Percentiles rank a stretch among this genome's conserved stretches.
phyloP scores from a whole-genome alignment of 371 early-diverging fungal species.

The Umbelopsis sp. region DNA sequence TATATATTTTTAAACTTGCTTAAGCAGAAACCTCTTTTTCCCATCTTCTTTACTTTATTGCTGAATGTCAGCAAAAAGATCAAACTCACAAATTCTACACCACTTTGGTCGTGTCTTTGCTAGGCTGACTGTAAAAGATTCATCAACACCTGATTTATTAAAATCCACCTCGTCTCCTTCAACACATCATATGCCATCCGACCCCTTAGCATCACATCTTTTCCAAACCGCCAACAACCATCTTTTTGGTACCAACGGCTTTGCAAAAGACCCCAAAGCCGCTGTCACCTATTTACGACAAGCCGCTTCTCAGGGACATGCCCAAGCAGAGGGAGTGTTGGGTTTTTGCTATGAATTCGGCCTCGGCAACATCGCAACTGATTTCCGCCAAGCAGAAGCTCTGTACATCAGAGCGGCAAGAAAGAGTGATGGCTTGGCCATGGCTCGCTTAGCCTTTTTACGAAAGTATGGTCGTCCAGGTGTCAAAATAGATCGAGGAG shows the following conservation, averaged over 20 bases:
- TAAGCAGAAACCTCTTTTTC: neutral
- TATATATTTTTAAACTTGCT: slow-evolving; percentile 28
- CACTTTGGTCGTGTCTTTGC: slow-evolving; percentile 15
- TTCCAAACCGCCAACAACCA: slow-evolving; percentile 26
- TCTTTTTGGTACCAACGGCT: slow-evolving; percentile 50
- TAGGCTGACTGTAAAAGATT: slow-evolving; percentile 12
- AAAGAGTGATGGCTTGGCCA: slow-evolving; percentile 60
- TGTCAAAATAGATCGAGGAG: slow-evolving; percentile 71
- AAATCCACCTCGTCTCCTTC: neutral
- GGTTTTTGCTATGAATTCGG: slow-evolving; percentile 50
- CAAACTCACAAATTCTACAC: slow-evolving; percentile 17
- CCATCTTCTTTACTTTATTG: neutral
- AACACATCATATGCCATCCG: slow-evolving; percentile 1
- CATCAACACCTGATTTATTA: neutral
- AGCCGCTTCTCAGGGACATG: slow-evolving; percentile 38
- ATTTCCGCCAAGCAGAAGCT: slow-evolving; percentile 63
- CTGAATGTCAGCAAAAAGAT: slow-evolving; percentile 16
- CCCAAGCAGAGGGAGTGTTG: slow-evolving; percentile 36
- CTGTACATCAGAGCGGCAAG: slow-evolving; percentile 63
- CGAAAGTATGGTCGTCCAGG: slow-evolving; percentile 77
- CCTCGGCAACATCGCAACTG: slow-evolving; percentile 53
- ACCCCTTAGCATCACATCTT: slow-evolving; percentile 15
- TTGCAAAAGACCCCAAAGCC: slow-evolving; percentile 33
- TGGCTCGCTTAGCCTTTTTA: slow-evolving; percentile 70
- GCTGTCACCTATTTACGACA: slow-evolving; percentile 42